Conservation (phyloP, 768 basidiomycete genomes). For the Mycena galopus region DNA sequence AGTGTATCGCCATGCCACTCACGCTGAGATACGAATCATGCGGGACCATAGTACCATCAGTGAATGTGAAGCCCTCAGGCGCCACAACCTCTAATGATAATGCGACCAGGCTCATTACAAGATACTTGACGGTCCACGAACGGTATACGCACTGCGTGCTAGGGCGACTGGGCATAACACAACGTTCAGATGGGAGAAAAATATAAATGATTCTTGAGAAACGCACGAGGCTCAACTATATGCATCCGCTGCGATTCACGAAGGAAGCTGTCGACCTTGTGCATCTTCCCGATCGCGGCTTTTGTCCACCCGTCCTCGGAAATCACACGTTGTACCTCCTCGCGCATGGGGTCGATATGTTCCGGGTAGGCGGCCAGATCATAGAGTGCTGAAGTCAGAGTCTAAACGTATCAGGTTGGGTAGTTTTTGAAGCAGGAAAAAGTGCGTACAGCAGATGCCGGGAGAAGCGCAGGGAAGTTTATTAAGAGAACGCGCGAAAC, state of each 20-base stretch:
- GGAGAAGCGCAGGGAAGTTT: slow-evolving; percentile 50
- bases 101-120: background rate
- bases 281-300: slow-evolving; percentile 46
- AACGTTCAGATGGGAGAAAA: background rate
- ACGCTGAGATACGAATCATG: slow-evolving; percentile 44
- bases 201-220: background rate
- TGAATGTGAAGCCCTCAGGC: slow-evolving; percentile 48
- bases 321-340: slow-evolving; percentile 42
- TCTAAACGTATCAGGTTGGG: background rate
- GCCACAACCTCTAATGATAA: slow-evolving; percentile 37
- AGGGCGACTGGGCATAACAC: background rate
- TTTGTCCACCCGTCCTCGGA: slow-evolving; percentile 50
- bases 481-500: slow-evolving; percentile 48
- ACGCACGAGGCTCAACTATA: background rate
- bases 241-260: slow-evolving; percentile 40
- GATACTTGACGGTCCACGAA: background rate
- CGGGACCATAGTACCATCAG: slow-evolving; percentile 51
- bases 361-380: slow-evolving; percentile 38
- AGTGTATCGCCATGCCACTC: slow-evolving; percentile 37
- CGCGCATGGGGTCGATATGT: slow-evolving; percentile 39
- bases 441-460: background rate
- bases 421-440: background rate
- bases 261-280: slow-evolving; percentile 38
- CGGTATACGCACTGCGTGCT: background rate
- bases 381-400: slow-evolving; percentile 28